phyloP scores from a whole-genome alignment of 2,329 filamentous ascomycete species.

The Trichoderma semiorbis region DNA sequence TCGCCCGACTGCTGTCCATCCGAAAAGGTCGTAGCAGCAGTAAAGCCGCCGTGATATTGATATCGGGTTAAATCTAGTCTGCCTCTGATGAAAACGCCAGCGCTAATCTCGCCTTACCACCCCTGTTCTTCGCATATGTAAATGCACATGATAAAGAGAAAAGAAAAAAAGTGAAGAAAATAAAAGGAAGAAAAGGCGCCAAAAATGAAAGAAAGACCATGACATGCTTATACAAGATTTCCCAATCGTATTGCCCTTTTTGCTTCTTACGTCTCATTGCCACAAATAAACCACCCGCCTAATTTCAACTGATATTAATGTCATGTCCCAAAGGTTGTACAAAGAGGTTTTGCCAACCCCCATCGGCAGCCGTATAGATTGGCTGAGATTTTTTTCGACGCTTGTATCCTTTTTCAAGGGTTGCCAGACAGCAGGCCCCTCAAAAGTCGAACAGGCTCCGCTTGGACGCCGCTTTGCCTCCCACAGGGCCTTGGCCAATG shows the following conservation, averaged over 20 bases:
- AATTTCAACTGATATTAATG: slow-evolving; percentile 2
- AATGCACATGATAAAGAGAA: slow-evolving; percentile 25
- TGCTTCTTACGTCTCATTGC: slow-evolving; percentile 12
- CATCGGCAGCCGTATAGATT: not conserved
- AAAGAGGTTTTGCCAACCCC: not conserved
- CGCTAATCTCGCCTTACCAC: slow-evolving; percentile 28
- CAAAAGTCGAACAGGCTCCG: slow-evolving; percentile 17
- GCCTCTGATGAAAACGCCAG: slow-evolving; percentile 28
- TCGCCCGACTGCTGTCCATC: not conserved
- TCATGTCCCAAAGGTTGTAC: not conserved
- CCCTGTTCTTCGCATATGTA: slow-evolving; percentile 23
- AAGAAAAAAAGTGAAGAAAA: slow-evolving; percentile 8
- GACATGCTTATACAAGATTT: slow-evolving; percentile 29
- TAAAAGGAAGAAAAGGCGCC: slow-evolving; percentile 9
- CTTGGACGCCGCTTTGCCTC: slow-evolving; percentile 24
- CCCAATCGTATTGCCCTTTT: slow-evolving; percentile 19
- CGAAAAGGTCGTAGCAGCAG: not conserved
- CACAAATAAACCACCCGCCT: not conserved
- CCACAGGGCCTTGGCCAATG: slow-evolving; percentile 31
- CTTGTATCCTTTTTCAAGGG: not conserved
- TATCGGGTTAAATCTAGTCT: slow-evolving; percentile 22
- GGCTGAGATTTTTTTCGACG: not conserved
- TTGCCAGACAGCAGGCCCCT: not conserved
- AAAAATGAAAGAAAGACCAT: slow-evolving; percentile 21
- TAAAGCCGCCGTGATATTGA: slow-evolving; percentile 6